phyloP scores from a whole-genome alignment of 441 rosid species.

The Arabidopsis lyrata region DNA sequence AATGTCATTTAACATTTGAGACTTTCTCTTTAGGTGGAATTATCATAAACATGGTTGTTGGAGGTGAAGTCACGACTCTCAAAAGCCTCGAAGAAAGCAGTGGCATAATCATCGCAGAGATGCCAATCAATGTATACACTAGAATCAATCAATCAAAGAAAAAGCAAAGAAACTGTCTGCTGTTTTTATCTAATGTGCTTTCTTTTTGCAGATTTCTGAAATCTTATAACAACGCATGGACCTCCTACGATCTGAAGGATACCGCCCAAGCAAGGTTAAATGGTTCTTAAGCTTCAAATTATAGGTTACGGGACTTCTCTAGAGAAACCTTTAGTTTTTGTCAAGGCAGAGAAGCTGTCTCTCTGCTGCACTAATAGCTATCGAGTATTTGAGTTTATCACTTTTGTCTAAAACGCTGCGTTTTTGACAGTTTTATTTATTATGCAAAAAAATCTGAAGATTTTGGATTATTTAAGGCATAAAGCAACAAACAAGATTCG shows the following conservation, averaged over 20 bases:
- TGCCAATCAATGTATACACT: conserved; percentile 83
- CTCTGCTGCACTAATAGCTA: conserved; percentile 12
- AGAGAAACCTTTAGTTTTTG: conserved; percentile 10
- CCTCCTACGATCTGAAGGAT: conserved; percentile 13
- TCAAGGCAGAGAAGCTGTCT: not conserved
- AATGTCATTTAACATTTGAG: not conserved
- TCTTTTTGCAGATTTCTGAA: conserved; percentile 74
- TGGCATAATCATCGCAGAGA: conserved; percentile 72
- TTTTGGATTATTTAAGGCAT: not conserved
- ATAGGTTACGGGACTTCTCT: not conserved
- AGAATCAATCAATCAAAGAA: conserved; percentile 4
- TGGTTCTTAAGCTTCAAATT: conserved; percentile 14
- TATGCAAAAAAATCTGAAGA: not conserved
- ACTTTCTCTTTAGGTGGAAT: conserved; percentile 73
- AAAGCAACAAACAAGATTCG: not conserved
- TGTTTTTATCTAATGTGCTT: conserved; percentile 9
- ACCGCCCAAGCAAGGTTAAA: not conserved
- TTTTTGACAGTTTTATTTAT: conserved; percentile 13
- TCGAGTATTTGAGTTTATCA: not conserved
- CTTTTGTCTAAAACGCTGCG: conserved; percentile 17
- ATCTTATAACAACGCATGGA: conserved; percentile 50
- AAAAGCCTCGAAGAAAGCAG: conserved; percentile 81
- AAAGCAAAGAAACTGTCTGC: conserved; percentile 3
- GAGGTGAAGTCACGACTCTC: conserved; percentile 88
- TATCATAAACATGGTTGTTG: conserved; percentile 88